Evolutionary conservation across 768 basidiomycete genomes (phyloP).

Genomic region (Suillus plorans): DNA sequence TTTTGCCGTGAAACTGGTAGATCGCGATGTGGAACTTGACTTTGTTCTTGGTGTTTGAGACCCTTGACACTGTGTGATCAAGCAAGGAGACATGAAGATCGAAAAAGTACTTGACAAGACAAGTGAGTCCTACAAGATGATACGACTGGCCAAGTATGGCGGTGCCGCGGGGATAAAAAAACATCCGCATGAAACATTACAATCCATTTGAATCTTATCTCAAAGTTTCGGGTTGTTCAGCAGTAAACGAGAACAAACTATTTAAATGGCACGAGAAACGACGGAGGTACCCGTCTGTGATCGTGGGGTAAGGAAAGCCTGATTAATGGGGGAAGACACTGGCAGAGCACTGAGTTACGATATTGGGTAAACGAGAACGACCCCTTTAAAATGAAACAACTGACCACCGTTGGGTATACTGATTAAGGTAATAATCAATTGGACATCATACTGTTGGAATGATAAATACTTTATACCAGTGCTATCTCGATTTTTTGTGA

Average conservation of each 20-base stretch:
- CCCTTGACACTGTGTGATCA: not conserved
- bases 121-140: not conserved
- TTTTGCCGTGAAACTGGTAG: slow-evolving; percentile 6
- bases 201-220: not conserved
- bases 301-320: not conserved
- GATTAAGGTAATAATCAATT: not conserved
- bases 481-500: not conserved
- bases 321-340: not conserved
- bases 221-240: not conserved
- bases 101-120: not conserved
- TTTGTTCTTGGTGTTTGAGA: not conserved
- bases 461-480: not conserved
- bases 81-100: not conserved
- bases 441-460: not conserved
- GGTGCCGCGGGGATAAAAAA: not conserved
- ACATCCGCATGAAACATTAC: not conserved
- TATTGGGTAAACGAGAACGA: not conserved
- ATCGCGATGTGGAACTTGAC: not conserved
- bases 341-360: not conserved
- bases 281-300: not conserved
- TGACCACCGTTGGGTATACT: not conserved
- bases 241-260: not conserved
- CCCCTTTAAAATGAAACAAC: not conserved
- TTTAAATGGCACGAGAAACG: not conserved
- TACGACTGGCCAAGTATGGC: not conserved